Evolutionary conservation across 805 yeast genomes (phyloP).

Genomic region (Wickerhamomyces rabaulensis): DNA sequence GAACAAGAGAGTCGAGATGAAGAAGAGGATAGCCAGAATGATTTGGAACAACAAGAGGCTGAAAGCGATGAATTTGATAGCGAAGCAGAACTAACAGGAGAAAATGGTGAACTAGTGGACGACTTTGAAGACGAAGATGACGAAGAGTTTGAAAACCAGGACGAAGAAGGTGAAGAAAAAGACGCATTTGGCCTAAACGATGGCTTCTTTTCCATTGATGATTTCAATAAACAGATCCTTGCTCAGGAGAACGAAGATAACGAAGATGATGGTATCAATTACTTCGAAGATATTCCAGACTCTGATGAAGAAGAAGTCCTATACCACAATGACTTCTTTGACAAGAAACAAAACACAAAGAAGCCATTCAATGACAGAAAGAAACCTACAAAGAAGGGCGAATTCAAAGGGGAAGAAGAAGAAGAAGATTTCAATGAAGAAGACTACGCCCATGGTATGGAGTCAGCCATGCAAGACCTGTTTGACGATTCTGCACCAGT

Average conservation of each 20-base stretch:
- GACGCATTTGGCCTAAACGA: slow-evolving; percentile 73
- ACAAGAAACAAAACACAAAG: slow-evolving; percentile 20
- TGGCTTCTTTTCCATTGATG: slow-evolving; percentile 78
- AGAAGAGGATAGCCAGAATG: background rate
- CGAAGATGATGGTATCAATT: slow-evolving; percentile 48
- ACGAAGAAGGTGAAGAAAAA: slow-evolving; percentile 23
- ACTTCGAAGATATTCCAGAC: slow-evolving; percentile 46
- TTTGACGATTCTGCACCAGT: slow-evolving; percentile 43
- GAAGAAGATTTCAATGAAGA: slow-evolving; percentile 50
- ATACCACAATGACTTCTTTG: slow-evolving; percentile 53
- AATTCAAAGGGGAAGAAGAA: slow-evolving; percentile 27
- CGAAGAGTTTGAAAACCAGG: slow-evolving; percentile 9
- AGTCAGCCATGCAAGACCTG: slow-evolving; percentile 38
- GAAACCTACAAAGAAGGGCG: background rate
- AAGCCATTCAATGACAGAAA: slow-evolving; percentile 6
- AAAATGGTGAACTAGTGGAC: slow-evolving; percentile 21
- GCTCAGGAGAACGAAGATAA: slow-evolving; percentile 50
- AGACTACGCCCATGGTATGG: slow-evolving; percentile 57
- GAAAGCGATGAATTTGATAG: slow-evolving; percentile 9
- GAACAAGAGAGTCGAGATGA: slow-evolving; percentile 3
- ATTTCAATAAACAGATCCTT: slow-evolving; percentile 71
- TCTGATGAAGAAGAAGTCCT: slow-evolving; percentile 41
- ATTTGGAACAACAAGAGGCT: background rate
- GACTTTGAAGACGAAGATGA: slow-evolving; percentile 17
- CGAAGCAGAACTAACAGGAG: slow-evolving; percentile 1